Conservation (phyloP, 2,329 filamentous ascomycete species). For the Blastomyces percursus region DNA sequence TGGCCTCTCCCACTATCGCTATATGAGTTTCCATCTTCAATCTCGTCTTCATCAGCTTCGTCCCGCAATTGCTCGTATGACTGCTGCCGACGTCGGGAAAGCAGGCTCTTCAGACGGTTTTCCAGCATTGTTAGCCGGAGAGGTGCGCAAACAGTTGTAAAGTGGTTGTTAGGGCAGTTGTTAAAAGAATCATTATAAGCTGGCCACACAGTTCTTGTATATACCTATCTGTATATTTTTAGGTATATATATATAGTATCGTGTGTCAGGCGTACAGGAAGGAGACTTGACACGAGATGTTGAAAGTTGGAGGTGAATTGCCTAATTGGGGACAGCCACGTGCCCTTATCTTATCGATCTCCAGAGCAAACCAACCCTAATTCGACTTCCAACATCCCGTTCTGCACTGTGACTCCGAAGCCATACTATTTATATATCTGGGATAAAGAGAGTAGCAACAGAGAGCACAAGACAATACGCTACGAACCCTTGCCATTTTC, state of each 20-base stretch:
- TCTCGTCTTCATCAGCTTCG: constrained; percentile 20
- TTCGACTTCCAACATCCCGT: not conserved
- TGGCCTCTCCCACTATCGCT: not conserved
- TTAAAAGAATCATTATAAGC: not conserved
- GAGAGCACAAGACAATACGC: not conserved
- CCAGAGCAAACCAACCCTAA: not conserved
- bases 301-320: not conserved
- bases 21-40: constrained; percentile 21
- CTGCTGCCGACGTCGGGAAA: constrained; percentile 21
- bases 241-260: not conserved
- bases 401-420: not conserved
- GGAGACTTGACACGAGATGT: not conserved
- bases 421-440: not conserved
- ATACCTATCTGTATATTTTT: not conserved
- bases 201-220: not conserved
- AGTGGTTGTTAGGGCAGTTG: not conserved
- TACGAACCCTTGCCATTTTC: not conserved
- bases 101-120: constrained; percentile 27
- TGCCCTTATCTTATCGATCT: not conserved
- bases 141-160: not conserved
- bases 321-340: not conserved
- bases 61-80: constrained; percentile 23
- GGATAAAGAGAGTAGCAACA: no score
- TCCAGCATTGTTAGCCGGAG: constrained; percentile 16
- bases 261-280: not conserved